phyloP scores from a whole-genome alignment of 768 basidiomycete species.

The Boletellus emodensis region DNA sequence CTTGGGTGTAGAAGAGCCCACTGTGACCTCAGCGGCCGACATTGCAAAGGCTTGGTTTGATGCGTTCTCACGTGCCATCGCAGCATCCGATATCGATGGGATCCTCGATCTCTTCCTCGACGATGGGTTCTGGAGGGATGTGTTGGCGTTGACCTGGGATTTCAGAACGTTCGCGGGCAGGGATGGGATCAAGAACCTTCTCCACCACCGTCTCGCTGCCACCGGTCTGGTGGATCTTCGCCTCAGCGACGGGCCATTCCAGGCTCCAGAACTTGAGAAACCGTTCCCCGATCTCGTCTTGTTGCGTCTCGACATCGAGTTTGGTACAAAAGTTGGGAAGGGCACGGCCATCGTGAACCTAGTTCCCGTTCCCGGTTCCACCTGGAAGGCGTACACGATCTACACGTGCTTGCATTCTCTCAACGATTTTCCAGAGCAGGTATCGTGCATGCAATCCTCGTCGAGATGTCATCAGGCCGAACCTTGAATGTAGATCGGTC shows the following conservation, averaged over 20 bases:
- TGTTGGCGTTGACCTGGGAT: constrained; percentile 51
- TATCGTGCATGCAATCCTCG: constrained; percentile 1
- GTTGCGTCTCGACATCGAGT: constrained; percentile 54
- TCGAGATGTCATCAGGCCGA: neutral
- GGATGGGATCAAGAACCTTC: constrained; percentile 36
- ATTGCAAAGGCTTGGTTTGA: constrained; percentile 25
- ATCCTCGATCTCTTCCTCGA: constrained; percentile 28
- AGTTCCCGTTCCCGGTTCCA: constrained; percentile 38
- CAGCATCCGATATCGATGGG: constrained; percentile 10
- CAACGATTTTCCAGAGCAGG: constrained; percentile 51
- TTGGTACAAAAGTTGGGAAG: constrained; percentile 46
- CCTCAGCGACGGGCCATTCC: constrained; percentile 24
- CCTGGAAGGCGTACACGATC: constrained; percentile 59
- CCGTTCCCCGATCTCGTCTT: constrained; percentile 54
- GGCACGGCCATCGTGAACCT: constrained; percentile 54
- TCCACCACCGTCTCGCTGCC: constrained; percentile 35
- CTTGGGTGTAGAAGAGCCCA: constrained; percentile 22
- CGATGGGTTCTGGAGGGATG: constrained; percentile 48
- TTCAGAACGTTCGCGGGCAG: constrained; percentile 47
- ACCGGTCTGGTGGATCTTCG: constrained; percentile 16
- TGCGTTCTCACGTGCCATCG: constrained; percentile 21
- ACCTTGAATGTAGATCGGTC: constrained; percentile 27
- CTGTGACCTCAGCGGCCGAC: constrained; percentile 16
- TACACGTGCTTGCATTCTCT: constrained; percentile 61
- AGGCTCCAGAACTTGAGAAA: constrained; percentile 32